Conservation (phyloP, 441 rosid genomes). For the Mallotus repandus region DNA sequence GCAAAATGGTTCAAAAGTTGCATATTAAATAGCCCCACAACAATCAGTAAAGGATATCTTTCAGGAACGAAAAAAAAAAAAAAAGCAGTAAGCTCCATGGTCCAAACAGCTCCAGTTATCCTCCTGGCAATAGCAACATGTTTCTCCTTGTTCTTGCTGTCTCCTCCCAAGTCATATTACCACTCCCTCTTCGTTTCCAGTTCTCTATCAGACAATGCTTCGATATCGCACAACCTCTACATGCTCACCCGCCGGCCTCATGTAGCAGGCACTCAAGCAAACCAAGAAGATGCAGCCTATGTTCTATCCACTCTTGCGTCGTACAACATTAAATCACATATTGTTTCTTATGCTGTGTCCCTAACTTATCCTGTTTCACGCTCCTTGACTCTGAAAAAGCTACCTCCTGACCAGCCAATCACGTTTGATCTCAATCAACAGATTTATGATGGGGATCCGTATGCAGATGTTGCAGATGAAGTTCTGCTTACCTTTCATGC, state of each 20-base stretch:
- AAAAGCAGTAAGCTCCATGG: conserved; percentile 26
- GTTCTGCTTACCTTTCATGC: conserved; percentile 69
- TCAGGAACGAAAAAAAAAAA: too few relatives aligned
- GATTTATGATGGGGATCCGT: conserved; percentile 52
- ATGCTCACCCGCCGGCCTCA: conserved; percentile 81
- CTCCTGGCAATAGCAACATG: conserved; percentile 42
- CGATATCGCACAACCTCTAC: conserved; percentile 56
- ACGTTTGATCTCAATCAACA: conserved; percentile 51
- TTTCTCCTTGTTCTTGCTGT: conserved; percentile 31
- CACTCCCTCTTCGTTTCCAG: conserved; percentile 58
- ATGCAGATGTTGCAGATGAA: conserved; percentile 48
- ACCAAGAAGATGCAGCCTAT: conserved; percentile 60
- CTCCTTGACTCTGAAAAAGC: conserved; percentile 41
- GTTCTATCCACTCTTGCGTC: conserved; percentile 51
- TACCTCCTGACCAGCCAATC: conserved; percentile 26
- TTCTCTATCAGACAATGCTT: conserved; percentile 58
- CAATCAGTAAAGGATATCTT: neutral
- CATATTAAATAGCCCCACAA: neutral
- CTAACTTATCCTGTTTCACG: conserved; percentile 71
- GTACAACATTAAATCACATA: conserved; percentile 38
- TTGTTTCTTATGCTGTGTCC: conserved; percentile 51
- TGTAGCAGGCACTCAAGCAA: conserved; percentile 70
- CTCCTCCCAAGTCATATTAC: conserved; percentile 49
- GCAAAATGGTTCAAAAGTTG: neutral
- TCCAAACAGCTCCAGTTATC: conserved; percentile 25